Base-by-base conservation (phyloP, 768 basidiomycete species). In the Galerina marginata region DNA sequence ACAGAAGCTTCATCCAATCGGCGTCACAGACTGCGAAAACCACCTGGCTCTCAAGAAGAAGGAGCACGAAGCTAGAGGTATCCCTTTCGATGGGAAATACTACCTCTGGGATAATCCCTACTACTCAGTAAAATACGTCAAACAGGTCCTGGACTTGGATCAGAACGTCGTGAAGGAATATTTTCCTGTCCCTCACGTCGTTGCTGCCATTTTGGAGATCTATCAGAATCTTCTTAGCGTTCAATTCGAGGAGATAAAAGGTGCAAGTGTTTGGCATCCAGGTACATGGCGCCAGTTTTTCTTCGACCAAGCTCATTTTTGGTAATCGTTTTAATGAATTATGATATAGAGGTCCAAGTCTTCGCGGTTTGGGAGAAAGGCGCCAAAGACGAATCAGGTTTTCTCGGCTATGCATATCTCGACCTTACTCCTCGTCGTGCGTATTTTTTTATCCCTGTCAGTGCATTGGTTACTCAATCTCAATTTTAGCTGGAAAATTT, bases 61-160 rank as follows among this genome's bases (percentile, higher is more conserved):
- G 67, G 92, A 94, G 58, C 86, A 89, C 60, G 75, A 82, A 58
- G 79, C 82, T 62, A 79, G 75, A 25, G 86, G 85, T 0, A 68
- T 86, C 39, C 86, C 85, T 0, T 88, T 87, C 63, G 90, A 94
- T 60, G 84, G 85, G 57, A 75, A 89, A 67, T 87, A 95, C 69
- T 89, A 89, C 68, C 77, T 92, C 54, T 95, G 92, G 92, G 94
- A 95, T 69, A 93, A 92, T 71, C 82, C 89, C 65, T 89, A 87
- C 71, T 90, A 86, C 61, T 86, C 88, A 68, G 80, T 84, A 60
- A 84, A 83, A 69, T 91, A 78, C 68, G 76, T 89, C 56, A 89
- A 94, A 72, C 78, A 83, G 65, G 80, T 81, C 20, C 79, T 95
- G 23, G 79, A 82, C 40, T 81, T 93, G 38, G 92, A 95, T 61